phyloP scores from a whole-genome alignment of 306 rosid species.

The Geum urbanum region DNA sequence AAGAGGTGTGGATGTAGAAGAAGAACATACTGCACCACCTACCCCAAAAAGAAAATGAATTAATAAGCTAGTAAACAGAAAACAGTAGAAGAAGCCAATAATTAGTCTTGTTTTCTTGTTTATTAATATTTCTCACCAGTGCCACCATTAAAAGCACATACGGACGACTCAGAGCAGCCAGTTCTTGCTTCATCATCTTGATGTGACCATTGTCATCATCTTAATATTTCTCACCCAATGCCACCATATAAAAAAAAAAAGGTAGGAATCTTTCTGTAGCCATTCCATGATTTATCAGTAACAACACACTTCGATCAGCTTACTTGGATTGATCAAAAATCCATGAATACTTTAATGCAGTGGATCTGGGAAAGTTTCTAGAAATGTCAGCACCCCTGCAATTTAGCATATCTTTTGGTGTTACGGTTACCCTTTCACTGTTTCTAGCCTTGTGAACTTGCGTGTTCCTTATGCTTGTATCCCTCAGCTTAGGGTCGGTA shows the following conservation, averaged over 20 bases:
- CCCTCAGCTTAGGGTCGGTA: too few relatives aligned
- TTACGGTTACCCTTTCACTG: slow-evolving; percentile 7
- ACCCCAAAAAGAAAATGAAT: background rate
- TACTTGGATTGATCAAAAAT: background rate
- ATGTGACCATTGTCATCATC: slow-evolving; percentile 7
- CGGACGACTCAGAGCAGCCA: background rate
- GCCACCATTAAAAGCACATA: slow-evolving; percentile 22
- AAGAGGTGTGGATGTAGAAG: too few relatives aligned
- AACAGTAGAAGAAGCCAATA: background rate
- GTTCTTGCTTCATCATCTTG: background rate
- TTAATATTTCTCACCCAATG: slow-evolving; percentile 15
- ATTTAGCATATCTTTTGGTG: background rate
- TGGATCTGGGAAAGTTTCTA: background rate
- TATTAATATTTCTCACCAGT: slow-evolving; percentile 18
- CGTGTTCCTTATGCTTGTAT: background rate
- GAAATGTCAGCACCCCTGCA: background rate
- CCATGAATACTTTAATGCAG: background rate
- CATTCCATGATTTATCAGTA: background rate
- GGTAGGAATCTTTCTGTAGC: slow-evolving; percentile 4
- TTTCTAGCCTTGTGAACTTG: background rate
- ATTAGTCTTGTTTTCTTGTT: slow-evolving; percentile 24
- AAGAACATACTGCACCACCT: too few relatives aligned
- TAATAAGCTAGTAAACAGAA: too few relatives aligned
- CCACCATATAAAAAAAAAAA: slow-evolving; percentile 8
- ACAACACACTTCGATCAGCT: background rate